Evolutionary conservation across 2,329 filamentous ascomycete genomes (phyloP), one percentile per base, ranked within the genome.

Genomic region (Ceratocystis papillata): DNA sequence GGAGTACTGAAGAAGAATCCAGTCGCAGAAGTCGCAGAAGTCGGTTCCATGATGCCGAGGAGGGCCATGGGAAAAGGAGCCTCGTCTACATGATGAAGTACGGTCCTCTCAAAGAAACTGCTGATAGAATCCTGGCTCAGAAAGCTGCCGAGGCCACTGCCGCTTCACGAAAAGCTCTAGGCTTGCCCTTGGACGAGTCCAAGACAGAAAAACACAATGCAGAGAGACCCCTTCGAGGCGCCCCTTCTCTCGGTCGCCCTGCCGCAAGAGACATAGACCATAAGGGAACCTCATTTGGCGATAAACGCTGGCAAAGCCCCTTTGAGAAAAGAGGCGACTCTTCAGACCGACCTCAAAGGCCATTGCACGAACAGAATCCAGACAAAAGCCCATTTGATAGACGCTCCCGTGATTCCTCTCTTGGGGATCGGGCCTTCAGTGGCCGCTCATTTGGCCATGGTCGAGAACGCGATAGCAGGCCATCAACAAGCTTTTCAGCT

Each of bases 71-170:
- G 20, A 82, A 82, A 73, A 77, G 74, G 59, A 85, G 83, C 69
- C 68, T 83, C 17, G 82, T 85, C 1, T 83, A 82, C 65, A 75
- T 80, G 70, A 71, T 81, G 67, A 82, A 81, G 70, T 75, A 78
- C 64, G 81, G 79, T 1, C 68, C 72, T 22, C 69, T 80, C 37
- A 72, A 74, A 60, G 73, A 76, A 2, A 72, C 73, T 60, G 67
- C 65, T 15, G 59, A 69, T 30, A 28, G 25, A 44, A 67, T 70
- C 30, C 46, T 67, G 44, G 15, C 64, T 5, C 50, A 64, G 22
- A 64, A 67, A 15, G 61, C 63, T 20, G 41, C 68, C 57, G 59
- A 70, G 57, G 53, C 66, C 44, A 45, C 68, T 48, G 55, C 45
- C 48, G 64, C 64, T 4, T 48, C 22, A 10, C 41, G 33, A 37